These are phyloP conservation scores for Prosopis cineraria DNA, from an alignment of 306 rosid genomes.

Conservation along the genomic window DNA sequence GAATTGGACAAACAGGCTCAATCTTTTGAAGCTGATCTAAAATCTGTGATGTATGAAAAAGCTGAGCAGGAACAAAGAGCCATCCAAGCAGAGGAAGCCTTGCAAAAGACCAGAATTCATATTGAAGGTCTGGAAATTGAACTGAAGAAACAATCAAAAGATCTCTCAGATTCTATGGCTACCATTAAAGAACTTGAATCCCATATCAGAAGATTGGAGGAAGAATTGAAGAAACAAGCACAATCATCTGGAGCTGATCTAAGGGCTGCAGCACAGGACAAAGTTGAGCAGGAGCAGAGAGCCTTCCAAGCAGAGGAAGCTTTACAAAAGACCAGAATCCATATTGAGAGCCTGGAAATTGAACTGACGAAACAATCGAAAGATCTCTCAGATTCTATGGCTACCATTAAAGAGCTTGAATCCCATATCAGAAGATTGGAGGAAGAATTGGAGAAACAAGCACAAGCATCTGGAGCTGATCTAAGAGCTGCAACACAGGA, in stretches of 20 bases:
- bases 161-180: constrained; percentile 63
- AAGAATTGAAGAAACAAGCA: constrained; percentile 71
- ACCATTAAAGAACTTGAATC: constrained; percentile 63
- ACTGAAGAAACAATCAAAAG: constrained; percentile 64
- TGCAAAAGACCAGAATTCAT: constrained; percentile 58
- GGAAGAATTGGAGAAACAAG: constrained; percentile 76
- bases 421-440: constrained; percentile 59
- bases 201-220: constrained; percentile 62
- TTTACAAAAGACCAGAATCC: constrained; percentile 61
- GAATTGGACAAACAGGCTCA: constrained; percentile 72
- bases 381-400: constrained; percentile 69
- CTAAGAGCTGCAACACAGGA: constrained; percentile 55
- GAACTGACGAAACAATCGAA: constrained; percentile 66
- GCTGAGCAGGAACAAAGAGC: constrained; percentile 90
- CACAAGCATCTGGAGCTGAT: constrained; percentile 73
- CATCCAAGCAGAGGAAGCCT: constrained; percentile 80
- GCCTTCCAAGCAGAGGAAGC: constrained; percentile 88
- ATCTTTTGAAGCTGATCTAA: constrained; percentile 77
- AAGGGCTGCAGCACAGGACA: constrained; percentile 54
- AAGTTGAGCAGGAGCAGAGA: constrained; percentile 88
- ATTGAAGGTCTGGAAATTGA: constrained; percentile 59
- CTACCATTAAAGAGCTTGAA: constrained; percentile 60
- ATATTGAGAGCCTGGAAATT: constrained; percentile 53
- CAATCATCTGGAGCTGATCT: constrained; percentile 75
- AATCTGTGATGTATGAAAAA: constrained; percentile 58